Conservation (phyloP, 2,329 filamentous ascomycete genomes). For the Mycosphaerella sp. region DNA sequence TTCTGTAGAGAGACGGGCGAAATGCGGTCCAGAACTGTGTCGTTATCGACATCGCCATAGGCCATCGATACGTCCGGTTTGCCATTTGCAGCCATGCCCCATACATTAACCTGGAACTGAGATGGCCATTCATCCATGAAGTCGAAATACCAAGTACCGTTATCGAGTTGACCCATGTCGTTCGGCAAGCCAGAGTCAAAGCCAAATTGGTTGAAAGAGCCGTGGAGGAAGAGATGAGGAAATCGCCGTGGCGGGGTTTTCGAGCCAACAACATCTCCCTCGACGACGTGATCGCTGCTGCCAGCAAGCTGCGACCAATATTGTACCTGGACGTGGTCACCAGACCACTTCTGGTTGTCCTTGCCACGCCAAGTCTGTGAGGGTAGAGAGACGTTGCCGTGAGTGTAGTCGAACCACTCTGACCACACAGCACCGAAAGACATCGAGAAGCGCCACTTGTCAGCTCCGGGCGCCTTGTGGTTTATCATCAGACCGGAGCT, state of each 20-base stretch:
- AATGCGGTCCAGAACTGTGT: constrained; percentile 55
- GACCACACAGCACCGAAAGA: constrained; percentile 57
- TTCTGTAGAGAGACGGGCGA: constrained; percentile 52
- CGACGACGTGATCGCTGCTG: constrained; percentile 55
- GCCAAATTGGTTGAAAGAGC: constrained; percentile 57
- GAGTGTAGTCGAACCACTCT: constrained; percentile 52
- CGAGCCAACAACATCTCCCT: constrained; percentile 48
- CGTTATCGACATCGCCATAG: constrained; percentile 56
- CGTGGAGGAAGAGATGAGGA: constrained; percentile 58
- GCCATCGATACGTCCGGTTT: constrained; percentile 54
- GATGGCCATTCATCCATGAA: constrained; percentile 60
- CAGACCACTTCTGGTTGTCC: constrained; percentile 52
- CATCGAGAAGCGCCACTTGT: constrained; percentile 56
- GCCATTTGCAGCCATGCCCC: constrained; percentile 60
- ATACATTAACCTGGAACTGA: constrained; percentile 56
- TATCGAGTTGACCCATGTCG: constrained; percentile 43
- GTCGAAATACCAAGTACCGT: constrained; percentile 52
- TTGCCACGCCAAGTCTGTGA: constrained; percentile 51
- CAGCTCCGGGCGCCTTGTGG: constrained; percentile 57
- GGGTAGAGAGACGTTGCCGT: constrained; percentile 45
- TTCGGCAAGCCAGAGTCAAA: constrained; percentile 56
- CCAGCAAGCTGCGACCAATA: constrained; percentile 56
- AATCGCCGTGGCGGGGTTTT: constrained; percentile 44
- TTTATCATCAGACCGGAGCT: constrained; percentile 45
- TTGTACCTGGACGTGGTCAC: constrained; percentile 57